Evolutionary conservation across 257 asterid genomes (phyloP), one percentile per base, ranked within the genome.

Genomic region (Solanum paucissectum): DNA sequence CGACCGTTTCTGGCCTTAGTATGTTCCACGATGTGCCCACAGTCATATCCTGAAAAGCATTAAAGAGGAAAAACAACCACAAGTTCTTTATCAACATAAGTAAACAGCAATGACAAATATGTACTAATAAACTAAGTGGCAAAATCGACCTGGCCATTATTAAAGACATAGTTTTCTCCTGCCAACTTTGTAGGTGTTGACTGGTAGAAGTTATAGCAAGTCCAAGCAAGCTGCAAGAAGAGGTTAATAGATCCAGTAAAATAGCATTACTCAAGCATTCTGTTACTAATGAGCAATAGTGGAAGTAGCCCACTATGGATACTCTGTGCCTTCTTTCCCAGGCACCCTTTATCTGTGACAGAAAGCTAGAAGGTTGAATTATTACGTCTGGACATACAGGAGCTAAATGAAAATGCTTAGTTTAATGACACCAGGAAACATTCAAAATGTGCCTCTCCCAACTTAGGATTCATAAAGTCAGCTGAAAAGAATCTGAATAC

Each of bases 11-110:
- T 33, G 99, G 99, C 97, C 99, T 94, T 90, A 96, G 91, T 91
- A 96, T 97, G 93, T 96, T 97, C 99, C 99, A 96, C n/a, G 99
- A 97, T 62, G 99, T 97, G 85, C 99, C 99, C 68, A 97, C 99
- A 14, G 93, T 95, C 99, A 96, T 95, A 87, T 96, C 99, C 99
- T 97, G 92, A 87, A 77, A 73, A 73, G 82, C 18, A 73, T 36
- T 36, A 9, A 20, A 73, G 29, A 36, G 49, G 49, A 36, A 73
- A 79, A 79, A 44, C 64, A 14, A 79, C n/a, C 84, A 44, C 64
- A 79, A 44, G 11, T 44, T 27, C 84, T 25, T 44, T 44, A 79
- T 79, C 84, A 27, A 58, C 38, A 44, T 42, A 25, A 58, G 76
- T 44, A 10, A 33, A 88, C 85, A 84, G 36, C 14, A 36, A 42